Conservation (phyloP, 192 early-diverging fungal genomes). For the Haplosporangium gracile region DNA sequence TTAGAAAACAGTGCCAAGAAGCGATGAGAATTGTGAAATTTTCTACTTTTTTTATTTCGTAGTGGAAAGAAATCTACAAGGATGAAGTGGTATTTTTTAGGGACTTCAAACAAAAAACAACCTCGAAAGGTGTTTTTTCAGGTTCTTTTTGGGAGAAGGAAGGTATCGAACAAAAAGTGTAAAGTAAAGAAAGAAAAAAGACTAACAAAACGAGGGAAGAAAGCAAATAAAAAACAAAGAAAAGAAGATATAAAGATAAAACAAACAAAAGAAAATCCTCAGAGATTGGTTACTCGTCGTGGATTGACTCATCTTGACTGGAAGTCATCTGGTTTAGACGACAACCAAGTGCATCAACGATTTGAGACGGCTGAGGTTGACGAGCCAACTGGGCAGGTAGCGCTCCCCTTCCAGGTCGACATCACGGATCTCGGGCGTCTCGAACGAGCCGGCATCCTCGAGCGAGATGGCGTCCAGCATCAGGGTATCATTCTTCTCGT, state of each 20-base stretch:
- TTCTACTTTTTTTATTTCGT: conserved; percentile 17
- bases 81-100: conserved; percentile 8
- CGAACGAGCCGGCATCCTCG: conserved; percentile 73
- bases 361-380: conserved; percentile 49
- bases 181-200: conserved; percentile 12
- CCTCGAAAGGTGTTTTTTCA: conserved; percentile 10
- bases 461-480: conserved; percentile 86
- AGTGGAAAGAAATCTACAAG: not conserved
- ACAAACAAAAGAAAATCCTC: not conserved
- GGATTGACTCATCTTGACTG: not conserved
- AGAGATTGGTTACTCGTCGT: not conserved
- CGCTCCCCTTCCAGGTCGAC: conserved; percentile 52
- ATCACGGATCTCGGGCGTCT: conserved; percentile 65
- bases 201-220: conserved; percentile 5
- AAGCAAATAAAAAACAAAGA: conserved; percentile 8
- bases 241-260: not conserved
- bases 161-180: conserved; percentile 13
- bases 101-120: conserved; percentile 18
- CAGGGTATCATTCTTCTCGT: conserved; percentile 92
- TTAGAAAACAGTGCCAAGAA: not conserved
- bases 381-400: conserved; percentile 61
- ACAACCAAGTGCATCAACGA: conserved; percentile 55
- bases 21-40: not conserved
- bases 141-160: conserved; percentile 7
- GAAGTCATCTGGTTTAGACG: conserved; percentile 8